Evolutionary conservation across 2,329 filamentous ascomycete species (phyloP).

Genomic region (Xylariomycetidae sp.): DNA sequence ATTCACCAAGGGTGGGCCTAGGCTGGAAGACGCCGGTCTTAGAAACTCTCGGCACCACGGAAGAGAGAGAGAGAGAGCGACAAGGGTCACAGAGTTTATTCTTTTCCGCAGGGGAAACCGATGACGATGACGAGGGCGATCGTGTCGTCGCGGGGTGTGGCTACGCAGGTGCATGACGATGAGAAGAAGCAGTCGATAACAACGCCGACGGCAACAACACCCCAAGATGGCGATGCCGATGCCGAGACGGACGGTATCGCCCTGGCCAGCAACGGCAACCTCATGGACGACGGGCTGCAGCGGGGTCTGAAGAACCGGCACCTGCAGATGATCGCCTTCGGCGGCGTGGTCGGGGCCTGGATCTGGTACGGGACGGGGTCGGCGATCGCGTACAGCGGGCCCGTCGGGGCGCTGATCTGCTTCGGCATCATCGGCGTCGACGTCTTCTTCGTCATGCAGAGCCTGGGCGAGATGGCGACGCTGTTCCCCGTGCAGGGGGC

Average conservation of each 20-base stretch:
- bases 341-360: constrained; percentile 22
- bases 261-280: constrained; percentile 19
- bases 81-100: too few relatives aligned
- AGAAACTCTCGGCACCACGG: too few relatives aligned
- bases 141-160: too few relatives aligned
- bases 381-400: constrained; percentile 26
- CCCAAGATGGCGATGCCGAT: constrained; percentile 6
- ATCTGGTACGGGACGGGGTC: constrained; percentile 26
- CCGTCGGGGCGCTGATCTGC: constrained; percentile 27
- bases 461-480: constrained; percentile 51
- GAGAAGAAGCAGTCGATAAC: constrained; percentile 9
- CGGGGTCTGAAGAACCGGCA: constrained; percentile 24
- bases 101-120: too few relatives aligned
- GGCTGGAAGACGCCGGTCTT: too few relatives aligned
- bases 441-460: constrained; percentile 41
- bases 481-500: constrained; percentile 48
- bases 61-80: too few relatives aligned
- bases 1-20: too few relatives aligned
- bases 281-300: constrained; percentile 23
- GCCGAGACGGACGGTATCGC: constrained; percentile 3
- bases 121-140: too few relatives aligned
- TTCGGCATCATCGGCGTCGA: constrained; percentile 28
- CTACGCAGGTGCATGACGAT: too few relatives aligned
- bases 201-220: too few relatives aligned
- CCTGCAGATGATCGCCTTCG: constrained; percentile 26